Base-by-base conservation (phyloP, 371 early-diverging fungal genomes). In the Mortierella sp. region DNA sequence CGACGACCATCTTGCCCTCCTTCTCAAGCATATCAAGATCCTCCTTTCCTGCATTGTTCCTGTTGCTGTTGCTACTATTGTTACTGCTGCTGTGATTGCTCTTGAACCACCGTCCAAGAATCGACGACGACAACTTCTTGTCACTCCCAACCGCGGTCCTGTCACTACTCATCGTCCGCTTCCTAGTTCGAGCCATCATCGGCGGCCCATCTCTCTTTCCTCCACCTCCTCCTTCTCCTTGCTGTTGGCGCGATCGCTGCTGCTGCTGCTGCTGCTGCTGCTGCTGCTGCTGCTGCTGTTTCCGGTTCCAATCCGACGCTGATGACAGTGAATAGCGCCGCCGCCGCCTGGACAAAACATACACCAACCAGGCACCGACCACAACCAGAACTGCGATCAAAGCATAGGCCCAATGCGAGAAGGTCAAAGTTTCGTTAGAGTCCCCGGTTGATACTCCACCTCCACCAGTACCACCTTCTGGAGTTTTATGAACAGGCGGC, bases 331-430 rank as follows among this genome's bases (percentile, higher is more conserved):
- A n/a, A n/a, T n/a, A n/a, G 9, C 45, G 40, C 29, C 41, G 64
- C 52, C 64, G 70, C 1, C 71, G 66, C 19, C 66, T n/a, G 5
- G 66, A 26, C 39, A 66, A 39, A 40, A 75, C 26, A 70, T 65
- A 53, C 52, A 70, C 41, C 44, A 75, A 43, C 10, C 45, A 34
- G 3, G 45, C 53, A 4, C 65, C 70, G 22, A 43, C 66, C 14
- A 77, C 13, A 13, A 64, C 40, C 26, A 47, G 26, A 0, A 41
- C 45, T 34, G 47, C 77, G 11, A 77, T 67, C 31, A 72, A 39
- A 7, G 44, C 73, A 13, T 48, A 48, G 14, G 39, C 64, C 77
- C 77, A 77, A 40, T 44, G 63, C 16, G 77, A 73, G 13, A 77
- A 71, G 14, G 37, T 22, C 10, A 48, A 43, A 5, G 0, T 37